These are phyloP conservation scores for Diaporthe batatas DNA, from an alignment of 2,329 filamentous ascomycete species.

Conservation along the genomic window DNA sequence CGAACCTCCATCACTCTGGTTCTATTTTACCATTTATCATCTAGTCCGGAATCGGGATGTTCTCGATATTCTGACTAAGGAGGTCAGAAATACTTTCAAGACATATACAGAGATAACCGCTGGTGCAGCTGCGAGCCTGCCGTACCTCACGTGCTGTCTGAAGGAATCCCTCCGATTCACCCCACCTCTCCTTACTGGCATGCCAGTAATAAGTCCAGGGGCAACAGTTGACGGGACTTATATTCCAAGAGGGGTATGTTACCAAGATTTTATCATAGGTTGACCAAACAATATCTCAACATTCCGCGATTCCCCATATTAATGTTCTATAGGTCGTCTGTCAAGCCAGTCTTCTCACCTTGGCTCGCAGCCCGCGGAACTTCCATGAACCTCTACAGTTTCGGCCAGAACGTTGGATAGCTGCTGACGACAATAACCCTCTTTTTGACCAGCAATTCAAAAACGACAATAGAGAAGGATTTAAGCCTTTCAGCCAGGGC, in stretches of 20 bases:
- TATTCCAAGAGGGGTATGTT: neutral
- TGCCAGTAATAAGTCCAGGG: slow-evolving; percentile 43
- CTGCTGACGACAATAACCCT: neutral
- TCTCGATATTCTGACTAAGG: no score
- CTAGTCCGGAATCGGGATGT: no score
- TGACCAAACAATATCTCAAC: no score
- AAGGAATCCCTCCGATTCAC: slow-evolving; percentile 53
- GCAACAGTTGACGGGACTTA: neutral
- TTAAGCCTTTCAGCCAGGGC: slow-evolving; percentile 44
- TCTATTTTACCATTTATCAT: no score
- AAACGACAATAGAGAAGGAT: neutral
- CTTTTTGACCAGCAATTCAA: neutral
- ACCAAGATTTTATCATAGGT: accelerated
- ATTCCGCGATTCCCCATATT: no score
- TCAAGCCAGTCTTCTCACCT: neutral
- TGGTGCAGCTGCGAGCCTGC: slow-evolving; percentile 45
- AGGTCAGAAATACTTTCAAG: no score
- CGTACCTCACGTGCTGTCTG: slow-evolving; percentile 52
- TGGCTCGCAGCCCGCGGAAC: neutral
- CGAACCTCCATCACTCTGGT: no score
- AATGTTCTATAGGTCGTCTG: neutral
- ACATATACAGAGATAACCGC: no score
- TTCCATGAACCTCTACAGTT: neutral
- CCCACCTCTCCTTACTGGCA: slow-evolving; percentile 48
- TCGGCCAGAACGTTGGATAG: slow-evolving; percentile 25